Evolutionary conservation across 352 stramenopile genomes (phyloP), one percentile per base, ranked within the genome.

Genomic region (Aphanomyces cochlioides): DNA sequence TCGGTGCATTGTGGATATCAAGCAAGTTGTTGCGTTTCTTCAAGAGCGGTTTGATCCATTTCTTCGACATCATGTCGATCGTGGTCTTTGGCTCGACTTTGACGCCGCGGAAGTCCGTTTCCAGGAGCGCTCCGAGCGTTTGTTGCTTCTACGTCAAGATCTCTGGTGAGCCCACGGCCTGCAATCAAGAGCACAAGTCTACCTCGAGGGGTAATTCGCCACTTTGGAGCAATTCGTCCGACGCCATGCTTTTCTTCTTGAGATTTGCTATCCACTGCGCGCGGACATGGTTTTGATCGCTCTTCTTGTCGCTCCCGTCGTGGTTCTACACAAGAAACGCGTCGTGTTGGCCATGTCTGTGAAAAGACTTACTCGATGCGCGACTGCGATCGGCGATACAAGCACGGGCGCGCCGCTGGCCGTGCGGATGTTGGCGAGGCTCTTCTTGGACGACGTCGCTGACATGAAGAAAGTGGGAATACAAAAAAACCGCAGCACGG

Each of bases 211-310:
- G 28, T 28, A 28, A 28, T 28, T 28, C 28, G 28, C 28, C 28
- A n/a, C 43, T 58, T 19, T 7, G 17, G 10, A 12, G n/a, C 48
- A 12, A 21, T 1, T 12, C 59, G 13, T 67, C 41, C 17, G 47
- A 47, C 17, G 47, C 59, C 59, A 67, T 56, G 59, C 41, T 67
- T n/a, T 90, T 91, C 73, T 91, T 93, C 74, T 85, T 87, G 50
- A 93, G 74, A 65, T 92, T 93, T 7, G 86, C 86, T n/a, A 93
- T 77, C 86, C 86, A 93, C 69, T 93, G 84, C 40, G 90, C 82
- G 19, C 86, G 82, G 74, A 93, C 80, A 60, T 78, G 84, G 75
- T 93, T 93, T 61, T 73, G 43, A 19, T 37, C 54, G 15, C 54
- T 37, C 43, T 61, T 61, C 54, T 61, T 61, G 19, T 37, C 54